Conservation (phyloP, 2,329 filamentous ascomycete species). For the Daldinia sp. region DNA sequence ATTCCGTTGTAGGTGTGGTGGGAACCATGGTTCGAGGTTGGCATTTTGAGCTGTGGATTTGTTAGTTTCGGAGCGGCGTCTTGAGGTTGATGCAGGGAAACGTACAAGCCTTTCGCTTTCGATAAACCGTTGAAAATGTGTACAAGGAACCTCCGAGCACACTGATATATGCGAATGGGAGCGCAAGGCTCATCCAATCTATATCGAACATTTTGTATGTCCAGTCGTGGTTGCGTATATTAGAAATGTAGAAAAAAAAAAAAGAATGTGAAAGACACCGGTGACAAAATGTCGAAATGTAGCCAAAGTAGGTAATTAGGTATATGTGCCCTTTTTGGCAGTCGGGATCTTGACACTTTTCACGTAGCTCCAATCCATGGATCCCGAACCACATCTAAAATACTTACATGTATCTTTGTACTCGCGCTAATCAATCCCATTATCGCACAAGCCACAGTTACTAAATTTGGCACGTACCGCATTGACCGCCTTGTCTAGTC, state of each 20-base stretch:
- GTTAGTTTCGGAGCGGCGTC: constrained; percentile 27
- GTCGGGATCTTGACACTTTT: constrained; percentile 47
- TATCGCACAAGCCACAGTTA: constrained; percentile 15
- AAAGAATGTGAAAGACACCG: constrained; percentile 14
- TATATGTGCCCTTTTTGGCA: constrained; percentile 32
- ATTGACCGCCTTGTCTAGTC: constrained; percentile 42
- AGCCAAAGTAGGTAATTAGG: constrained; percentile 1
- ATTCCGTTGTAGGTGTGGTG: constrained; percentile 87
- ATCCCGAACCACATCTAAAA: background rate
- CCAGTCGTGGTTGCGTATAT: constrained; percentile 4
- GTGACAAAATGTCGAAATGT: constrained; percentile 11
- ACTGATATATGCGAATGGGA: constrained; percentile 88
- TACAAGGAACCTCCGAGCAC: constrained; percentile 88
- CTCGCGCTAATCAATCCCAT: background rate
- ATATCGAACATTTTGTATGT: constrained; percentile 58
- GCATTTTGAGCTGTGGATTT: constrained; percentile 71
- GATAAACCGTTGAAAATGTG: constrained; percentile 92
- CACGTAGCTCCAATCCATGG: constrained; percentile 32
- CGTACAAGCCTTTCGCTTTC: constrained; percentile 86
- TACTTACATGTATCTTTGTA: constrained; percentile 27
- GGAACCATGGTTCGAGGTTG: constrained; percentile 93
- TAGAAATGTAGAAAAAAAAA: constrained; percentile 2
- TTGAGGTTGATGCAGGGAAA: constrained; percentile 37
- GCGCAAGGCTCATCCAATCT: constrained; percentile 84
- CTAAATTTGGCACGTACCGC: constrained; percentile 21